Percentiles rank a stretch among this genome's conserved stretches.
phyloP scores from a whole-genome alignment of 495 filamentous ascomycete species.

The Penicillium parvum region DNA sequence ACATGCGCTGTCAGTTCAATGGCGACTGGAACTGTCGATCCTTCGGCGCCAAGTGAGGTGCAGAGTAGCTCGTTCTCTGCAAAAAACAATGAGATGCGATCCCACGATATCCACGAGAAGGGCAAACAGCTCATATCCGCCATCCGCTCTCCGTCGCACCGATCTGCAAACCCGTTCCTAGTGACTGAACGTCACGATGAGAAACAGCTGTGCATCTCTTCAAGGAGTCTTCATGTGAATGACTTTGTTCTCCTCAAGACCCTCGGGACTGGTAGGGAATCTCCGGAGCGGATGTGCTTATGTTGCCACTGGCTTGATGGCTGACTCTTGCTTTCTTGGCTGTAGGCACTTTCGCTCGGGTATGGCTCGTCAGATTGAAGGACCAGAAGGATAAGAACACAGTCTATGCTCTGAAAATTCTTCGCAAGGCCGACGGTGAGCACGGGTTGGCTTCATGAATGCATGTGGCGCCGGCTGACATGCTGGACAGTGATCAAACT shows the following conservation, averaged over 20 bases:
- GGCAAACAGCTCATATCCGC: conserved; percentile 46
- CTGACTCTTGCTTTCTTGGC: conserved; percentile 17
- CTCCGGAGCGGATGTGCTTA: neutral
- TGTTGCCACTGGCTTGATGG: conserved; percentile 20
- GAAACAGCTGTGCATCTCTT: conserved; percentile 55
- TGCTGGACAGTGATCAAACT: conserved; percentile 71
- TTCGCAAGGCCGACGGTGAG: conserved; percentile 80
- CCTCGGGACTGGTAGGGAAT: conserved; percentile 70
- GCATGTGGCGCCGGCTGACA: conserved; percentile 5
- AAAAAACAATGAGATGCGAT: conserved; percentile 33
- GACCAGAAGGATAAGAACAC: conserved; percentile 56
- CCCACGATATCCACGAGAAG: conserved; percentile 39
- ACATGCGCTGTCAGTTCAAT: conserved; percentile 39
- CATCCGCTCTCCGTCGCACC: conserved; percentile 42
- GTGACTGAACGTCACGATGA: conserved; percentile 50
- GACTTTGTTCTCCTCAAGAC: conserved; percentile 89
- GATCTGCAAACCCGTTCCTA: conserved; percentile 48
- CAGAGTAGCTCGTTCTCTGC: conserved; percentile 22
- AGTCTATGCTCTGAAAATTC: conserved; percentile 89
- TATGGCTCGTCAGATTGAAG: conserved; percentile 76
- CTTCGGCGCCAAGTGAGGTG: conserved; percentile 35
- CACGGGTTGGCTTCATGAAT: neutral
- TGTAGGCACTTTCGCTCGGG: conserved; percentile 89
- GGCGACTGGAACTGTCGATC: conserved; percentile 43
- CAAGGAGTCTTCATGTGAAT: conserved; percentile 51